Base-by-base conservation (phyloP, 108 stramenopile genomes). In the Discostella stelligeroides region DNA sequence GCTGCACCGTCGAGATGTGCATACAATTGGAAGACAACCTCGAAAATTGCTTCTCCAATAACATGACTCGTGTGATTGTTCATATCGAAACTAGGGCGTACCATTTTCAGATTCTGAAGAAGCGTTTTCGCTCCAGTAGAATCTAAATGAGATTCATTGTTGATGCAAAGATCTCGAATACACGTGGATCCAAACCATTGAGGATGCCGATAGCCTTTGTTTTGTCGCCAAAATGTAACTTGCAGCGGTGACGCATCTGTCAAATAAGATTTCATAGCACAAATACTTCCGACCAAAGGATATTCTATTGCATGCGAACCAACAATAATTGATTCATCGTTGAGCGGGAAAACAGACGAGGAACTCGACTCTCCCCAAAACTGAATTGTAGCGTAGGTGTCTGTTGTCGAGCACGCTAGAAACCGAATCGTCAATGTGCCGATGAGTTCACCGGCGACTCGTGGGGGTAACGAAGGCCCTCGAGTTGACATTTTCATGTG, bases 201-300 rank as follows among this genome's bases (percentile, higher is more conserved):
- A 41, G 25, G 24, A 23, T 47, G 64, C 29, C 54, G 39, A 15
- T 20, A 13, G 54, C 14, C 20, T 55, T 67, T 23, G 15, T 27
- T 17, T 12, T 11, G 54, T 7, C 57, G 27, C 24, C 59, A 23
- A 34, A 77, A 46, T 46, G 48, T 38, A 3, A 79, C 61, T 21
- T 58, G 51, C 42, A 79, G 38, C 25, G 78, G 78, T 10, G 78
- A 79, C 2, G 78, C 78, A 67, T 79, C 78, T 29, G 30, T 54
- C n/a, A 79, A 47, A 53, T 79, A 79, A 18, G 25, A 67, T 3
- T 62, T 30, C 1, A 79, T 21, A 24, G 50, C 65, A 14, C 14
- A 15, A 28, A 43, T 28, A 17, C 55, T 64, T 4, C 78, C 78
- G 29, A 79, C 43, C 14, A 79, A 43, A 12, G 66, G 66, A 43